Percentiles rank a stretch among this genome's conserved stretches.
Conservation (phyloP, 176 grass and related monocot species). For the Oryza australiensis region DNA sequence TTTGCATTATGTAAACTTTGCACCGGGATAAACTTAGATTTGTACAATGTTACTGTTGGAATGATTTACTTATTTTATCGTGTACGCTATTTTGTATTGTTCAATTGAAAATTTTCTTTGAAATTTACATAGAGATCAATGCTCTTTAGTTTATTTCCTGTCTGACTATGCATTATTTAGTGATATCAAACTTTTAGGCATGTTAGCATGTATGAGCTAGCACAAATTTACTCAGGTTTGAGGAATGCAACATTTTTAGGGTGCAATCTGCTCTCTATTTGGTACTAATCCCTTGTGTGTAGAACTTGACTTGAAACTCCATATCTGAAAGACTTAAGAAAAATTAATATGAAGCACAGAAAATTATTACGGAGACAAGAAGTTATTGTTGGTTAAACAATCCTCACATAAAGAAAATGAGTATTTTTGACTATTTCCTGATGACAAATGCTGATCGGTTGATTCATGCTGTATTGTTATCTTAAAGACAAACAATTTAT, state of each 20-base stretch:
- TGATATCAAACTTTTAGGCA: background rate
- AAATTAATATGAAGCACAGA: background rate
- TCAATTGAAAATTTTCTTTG: background rate
- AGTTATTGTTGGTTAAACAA: background rate
- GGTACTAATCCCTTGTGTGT: background rate
- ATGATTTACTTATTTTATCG: background rate
- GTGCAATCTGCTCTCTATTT: background rate
- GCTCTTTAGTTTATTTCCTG: background rate
- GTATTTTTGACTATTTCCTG: background rate
- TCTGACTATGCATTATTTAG: background rate
- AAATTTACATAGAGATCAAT: background rate
- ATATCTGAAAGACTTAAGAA: background rate
- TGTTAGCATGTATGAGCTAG: constrained; percentile 1
- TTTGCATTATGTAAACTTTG: constrained; percentile 7
- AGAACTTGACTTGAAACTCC: constrained; percentile 14
- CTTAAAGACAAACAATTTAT: background rate
- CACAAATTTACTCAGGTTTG: background rate
- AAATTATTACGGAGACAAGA: background rate
- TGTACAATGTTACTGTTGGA: background rate
- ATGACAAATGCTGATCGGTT: background rate
- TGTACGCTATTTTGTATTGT: background rate
- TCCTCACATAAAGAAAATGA: background rate
- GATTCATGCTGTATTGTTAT: background rate
- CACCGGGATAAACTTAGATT: background rate
- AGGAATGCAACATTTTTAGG: background rate